These are phyloP conservation scores for Ramaria sp. DNA, from an alignment of 768 basidiomycete species.

Conservation along the genomic window DNA sequence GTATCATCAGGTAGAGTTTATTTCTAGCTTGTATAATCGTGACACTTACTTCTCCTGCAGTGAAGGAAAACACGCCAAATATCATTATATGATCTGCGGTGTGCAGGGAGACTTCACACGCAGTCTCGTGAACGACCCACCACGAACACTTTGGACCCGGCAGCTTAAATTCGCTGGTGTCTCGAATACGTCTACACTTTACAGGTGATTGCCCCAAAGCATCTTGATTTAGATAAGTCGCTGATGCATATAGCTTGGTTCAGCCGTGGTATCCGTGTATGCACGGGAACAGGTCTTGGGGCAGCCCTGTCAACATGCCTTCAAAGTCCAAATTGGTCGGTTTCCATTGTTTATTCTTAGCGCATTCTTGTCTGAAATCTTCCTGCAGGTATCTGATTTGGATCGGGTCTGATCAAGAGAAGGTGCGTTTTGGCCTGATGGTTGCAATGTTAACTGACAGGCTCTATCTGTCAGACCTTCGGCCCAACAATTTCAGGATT, in stretches of 20 bases:
- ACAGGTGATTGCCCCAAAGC: conserved; percentile 33
- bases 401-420: conserved; percentile 78
- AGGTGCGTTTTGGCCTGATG: conserved; percentile 15
- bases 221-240: not conserved
- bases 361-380: not conserved
- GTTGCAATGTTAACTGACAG: not conserved
- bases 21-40: not conserved
- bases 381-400: conserved; percentile 61
- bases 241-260: not conserved
- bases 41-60: conserved; percentile 23
- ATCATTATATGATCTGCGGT: conserved; percentile 75
- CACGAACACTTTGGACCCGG: conserved; percentile 65
- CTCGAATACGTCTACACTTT: conserved; percentile 71
- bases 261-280: conserved; percentile 55
- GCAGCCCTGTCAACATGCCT: conserved; percentile 70
- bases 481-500: conserved; percentile 69
- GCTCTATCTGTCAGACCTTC: conserved; percentile 37
- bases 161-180: conserved; percentile 77
- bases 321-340: conserved; percentile 64
- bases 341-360: conserved; percentile 5
- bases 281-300: conserved; percentile 75
- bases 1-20: conserved; percentile 54
- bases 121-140: conserved; percentile 58
- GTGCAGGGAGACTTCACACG: conserved; percentile 77
- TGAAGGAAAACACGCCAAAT: conserved; percentile 60